A percentile compares a stretch with the other conserved stretches of the same genome.
These are phyloP conservation scores for Ceraceosorus bombacis DNA, from an alignment of 1,284 basidiomycete genomes.

Conservation along the genomic window DNA sequence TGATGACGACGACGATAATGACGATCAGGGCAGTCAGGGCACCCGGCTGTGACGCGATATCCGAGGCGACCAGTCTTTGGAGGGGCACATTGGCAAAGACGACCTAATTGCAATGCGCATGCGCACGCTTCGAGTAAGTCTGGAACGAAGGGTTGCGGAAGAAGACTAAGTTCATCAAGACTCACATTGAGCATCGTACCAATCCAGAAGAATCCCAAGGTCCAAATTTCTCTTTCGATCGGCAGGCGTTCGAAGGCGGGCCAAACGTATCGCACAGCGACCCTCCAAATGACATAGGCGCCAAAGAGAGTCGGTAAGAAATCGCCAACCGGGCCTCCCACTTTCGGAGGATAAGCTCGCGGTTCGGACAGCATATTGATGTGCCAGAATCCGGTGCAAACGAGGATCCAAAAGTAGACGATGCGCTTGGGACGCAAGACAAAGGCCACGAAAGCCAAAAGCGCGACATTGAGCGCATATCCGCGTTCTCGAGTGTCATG, in stretches of 20 bases:
- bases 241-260: conserved; percentile 64
- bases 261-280: conserved; percentile 66
- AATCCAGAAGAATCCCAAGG: conserved; percentile 72
- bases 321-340: conserved; percentile 64
- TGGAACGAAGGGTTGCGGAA: too few relatives aligned
- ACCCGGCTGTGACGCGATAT: conserved; percentile 63
- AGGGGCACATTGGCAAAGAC: conserved; percentile 42
- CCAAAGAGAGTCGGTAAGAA: conserved; percentile 75
- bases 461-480: conserved; percentile 33
- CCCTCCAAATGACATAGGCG: conserved; percentile 69
- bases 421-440: conserved; percentile 66
- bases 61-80: conserved; percentile 61
- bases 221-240: conserved; percentile 66
- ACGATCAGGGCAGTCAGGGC: conserved; percentile 66
- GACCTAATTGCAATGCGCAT: conserved; percentile 9
- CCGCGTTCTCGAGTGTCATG: conserved; percentile 58
- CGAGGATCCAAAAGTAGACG: conserved; percentile 60
- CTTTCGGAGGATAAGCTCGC: conserved; percentile 51
- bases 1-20: conserved; percentile 56
- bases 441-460: conserved; percentile 64
- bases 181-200: conserved; percentile 51
- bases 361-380: conserved; percentile 72
- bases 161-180: too few relatives aligned
- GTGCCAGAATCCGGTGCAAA: conserved; percentile 83
- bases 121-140: too few relatives aligned